Percentiles rank a stretch among this genome's conserved stretches.
Conservation (phyloP, 2,329 filamentous ascomycete genomes). For the Alternaria postmessia region DNA sequence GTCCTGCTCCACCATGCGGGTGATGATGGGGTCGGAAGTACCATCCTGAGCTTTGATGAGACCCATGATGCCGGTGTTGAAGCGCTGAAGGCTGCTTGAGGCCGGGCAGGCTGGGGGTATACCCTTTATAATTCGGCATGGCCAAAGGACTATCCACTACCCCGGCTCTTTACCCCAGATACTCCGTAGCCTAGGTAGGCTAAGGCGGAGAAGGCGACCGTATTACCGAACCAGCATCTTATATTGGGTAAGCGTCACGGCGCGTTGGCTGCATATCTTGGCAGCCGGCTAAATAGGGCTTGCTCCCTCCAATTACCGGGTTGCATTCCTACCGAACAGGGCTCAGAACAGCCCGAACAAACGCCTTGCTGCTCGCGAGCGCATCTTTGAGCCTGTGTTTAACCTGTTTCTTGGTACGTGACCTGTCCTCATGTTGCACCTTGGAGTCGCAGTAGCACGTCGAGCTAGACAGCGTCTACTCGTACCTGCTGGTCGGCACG, state of each 20-base stretch:
- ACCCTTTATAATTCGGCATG: constrained; percentile 34
- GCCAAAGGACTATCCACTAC: constrained; percentile 11
- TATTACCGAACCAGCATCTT: constrained; percentile 36
- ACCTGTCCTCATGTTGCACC: constrained; percentile 22
- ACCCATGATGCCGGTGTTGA: constrained; percentile 35
- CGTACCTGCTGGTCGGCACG: not conserved
- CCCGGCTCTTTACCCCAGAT: constrained; percentile 39
- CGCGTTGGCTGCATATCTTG: constrained; percentile 25
- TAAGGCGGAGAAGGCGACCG: constrained; percentile 36
- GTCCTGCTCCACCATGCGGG: constrained; percentile 54
- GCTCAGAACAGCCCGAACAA: constrained; percentile 14
- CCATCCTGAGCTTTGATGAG: constrained; percentile 35
- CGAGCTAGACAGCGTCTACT: not conserved
- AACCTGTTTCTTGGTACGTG: constrained; percentile 14
- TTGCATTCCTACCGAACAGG: constrained; percentile 23
- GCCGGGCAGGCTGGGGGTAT: constrained; percentile 15
- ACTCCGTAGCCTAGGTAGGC: constrained; percentile 20
- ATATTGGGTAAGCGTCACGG: constrained; percentile 36
- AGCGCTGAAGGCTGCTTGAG: constrained; percentile 20
- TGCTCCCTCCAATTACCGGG: constrained; percentile 31
- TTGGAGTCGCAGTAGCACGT: constrained; percentile 14
- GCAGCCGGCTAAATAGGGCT: constrained; percentile 36
- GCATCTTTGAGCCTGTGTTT: constrained; percentile 13
- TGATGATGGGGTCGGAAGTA: constrained; percentile 53
- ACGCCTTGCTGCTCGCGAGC: constrained; percentile 10